phyloP scores from a whole-genome alignment of 495 filamentous ascomycete species.

The Cryomyces minteri region DNA sequence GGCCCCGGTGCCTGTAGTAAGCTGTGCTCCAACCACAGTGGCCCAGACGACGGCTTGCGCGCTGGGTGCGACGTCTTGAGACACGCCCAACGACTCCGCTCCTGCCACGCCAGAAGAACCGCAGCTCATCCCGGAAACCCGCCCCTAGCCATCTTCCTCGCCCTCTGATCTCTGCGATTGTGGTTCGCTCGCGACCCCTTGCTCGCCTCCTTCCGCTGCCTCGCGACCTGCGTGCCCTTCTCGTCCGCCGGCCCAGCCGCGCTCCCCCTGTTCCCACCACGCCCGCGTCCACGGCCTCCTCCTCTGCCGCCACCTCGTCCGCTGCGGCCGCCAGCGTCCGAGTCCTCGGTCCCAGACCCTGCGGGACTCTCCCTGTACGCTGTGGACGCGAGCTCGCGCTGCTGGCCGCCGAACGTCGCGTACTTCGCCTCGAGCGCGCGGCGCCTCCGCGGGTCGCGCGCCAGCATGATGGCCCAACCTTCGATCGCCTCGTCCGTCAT shows the following conservation, averaged over 20 bases:
- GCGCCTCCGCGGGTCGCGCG: constrained; percentile 41
- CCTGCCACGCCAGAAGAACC: too few relatives aligned
- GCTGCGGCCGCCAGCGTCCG: constrained; percentile 15
- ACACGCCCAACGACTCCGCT: too few relatives aligned
- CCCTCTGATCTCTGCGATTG: constrained; percentile 24
- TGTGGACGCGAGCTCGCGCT: constrained; percentile 41
- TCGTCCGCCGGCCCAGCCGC: constrained; percentile 40
- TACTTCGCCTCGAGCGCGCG: constrained; percentile 48
- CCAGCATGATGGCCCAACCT: constrained; percentile 79
- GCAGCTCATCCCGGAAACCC: constrained; percentile 18
- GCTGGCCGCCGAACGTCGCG: constrained; percentile 37
- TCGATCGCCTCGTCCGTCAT: constrained; percentile 93
- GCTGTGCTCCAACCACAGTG: too few relatives aligned
- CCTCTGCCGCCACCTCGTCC: constrained; percentile 28
- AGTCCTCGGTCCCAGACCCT: constrained; percentile 27
- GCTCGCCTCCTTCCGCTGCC: constrained; percentile 46
- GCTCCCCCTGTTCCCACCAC: constrained; percentile 32
- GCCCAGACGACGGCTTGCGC: too few relatives aligned
- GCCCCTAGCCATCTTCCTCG: constrained; percentile 26
- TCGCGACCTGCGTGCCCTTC: constrained; percentile 32
- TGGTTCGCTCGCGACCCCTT: constrained; percentile 26
- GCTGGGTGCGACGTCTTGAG: too few relatives aligned
- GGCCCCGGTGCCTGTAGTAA: too few relatives aligned
- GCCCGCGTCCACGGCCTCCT: constrained; percentile 24
- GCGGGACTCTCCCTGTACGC: constrained; percentile 34